These are phyloP conservation scores for Pyrenochaeta sp. DNA, from an alignment of 2,329 filamentous ascomycete species.

Conservation along the genomic window DNA sequence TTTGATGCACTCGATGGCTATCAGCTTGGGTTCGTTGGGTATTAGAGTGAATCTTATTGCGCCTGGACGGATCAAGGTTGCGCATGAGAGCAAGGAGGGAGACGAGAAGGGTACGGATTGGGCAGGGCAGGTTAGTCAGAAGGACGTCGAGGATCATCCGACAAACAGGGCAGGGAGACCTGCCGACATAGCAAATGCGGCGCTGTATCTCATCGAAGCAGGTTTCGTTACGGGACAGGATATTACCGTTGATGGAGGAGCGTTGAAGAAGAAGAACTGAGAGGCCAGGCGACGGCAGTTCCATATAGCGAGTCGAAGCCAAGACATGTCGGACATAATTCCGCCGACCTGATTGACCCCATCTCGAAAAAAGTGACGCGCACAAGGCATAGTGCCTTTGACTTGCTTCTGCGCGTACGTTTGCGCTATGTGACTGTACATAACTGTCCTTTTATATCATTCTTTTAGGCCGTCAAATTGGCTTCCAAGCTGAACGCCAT, in stretches of 20 bases:
- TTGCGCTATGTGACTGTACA: conserved; percentile 12
- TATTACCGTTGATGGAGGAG: conserved; percentile 50
- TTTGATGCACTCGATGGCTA: conserved; percentile 60
- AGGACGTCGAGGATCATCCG: conserved; percentile 55
- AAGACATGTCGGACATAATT: conserved; percentile 5
- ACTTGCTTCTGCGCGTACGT: background rate
- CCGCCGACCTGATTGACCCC: conserved; percentile 14
- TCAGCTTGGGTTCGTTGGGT: conserved; percentile 54
- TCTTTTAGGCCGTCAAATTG: conserved; percentile 37
- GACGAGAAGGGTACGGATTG: conserved; percentile 54
- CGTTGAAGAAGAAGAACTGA: conserved; percentile 45
- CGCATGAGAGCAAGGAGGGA: conserved; percentile 57
- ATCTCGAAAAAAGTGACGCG: conserved; percentile 15
- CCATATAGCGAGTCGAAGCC: background rate
- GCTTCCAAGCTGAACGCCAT: conserved; percentile 32
- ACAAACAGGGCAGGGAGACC: conserved; percentile 56
- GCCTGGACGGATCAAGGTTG: conserved; percentile 57
- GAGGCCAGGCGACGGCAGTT: background rate
- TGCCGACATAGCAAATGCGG: conserved; percentile 57
- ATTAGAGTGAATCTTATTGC: conserved; percentile 60
- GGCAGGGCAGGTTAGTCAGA: conserved; percentile 48
- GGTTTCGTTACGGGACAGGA: conserved; percentile 52
- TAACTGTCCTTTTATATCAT: conserved; percentile 7
- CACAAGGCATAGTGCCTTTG: background rate
- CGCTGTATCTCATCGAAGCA: conserved; percentile 52